Base-by-base conservation (phyloP, 2,329 filamentous ascomycete genomes). In the Calonectria hawksworthii region DNA sequence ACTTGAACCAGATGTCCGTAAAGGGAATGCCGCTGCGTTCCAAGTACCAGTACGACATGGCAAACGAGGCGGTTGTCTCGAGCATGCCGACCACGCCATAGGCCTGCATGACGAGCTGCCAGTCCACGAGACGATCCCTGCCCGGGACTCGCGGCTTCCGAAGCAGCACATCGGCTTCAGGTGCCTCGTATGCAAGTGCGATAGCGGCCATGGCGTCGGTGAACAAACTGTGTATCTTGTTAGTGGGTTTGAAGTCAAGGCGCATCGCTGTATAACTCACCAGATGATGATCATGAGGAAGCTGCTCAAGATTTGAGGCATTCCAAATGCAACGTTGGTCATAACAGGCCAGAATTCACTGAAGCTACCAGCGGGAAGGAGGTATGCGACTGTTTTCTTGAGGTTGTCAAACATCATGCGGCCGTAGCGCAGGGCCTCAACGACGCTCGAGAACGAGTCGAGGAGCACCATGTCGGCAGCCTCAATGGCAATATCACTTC, bases 381-480 rank as follows among this genome's bases (percentile, higher is more conserved):
- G 87, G 80, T 95, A 95, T n/a, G 92, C 90, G 75, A 95, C 83
- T 26, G 83, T 82, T 88, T 96, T 96, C 83, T 94, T 94, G 66
- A 96, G 85, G 79, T 96, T 96, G 83, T 95, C 93, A 84, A 94
- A 96, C n/a, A 95, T 93, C 8, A 94, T 90, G 18, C 94, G 90
- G 0, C 94, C 94, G 74, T 93, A 95, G 76, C 92, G 88, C 2
- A 96, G 91, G 0, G 94, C 94, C 80, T 94, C 90, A 7, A 95
- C 91, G 38, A 96, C 90, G 1, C 92, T 93, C 0, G 91, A 89
- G 80, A 96, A 96, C 0, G 91, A 92, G 68, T 95, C 94, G 8
- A 98, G 89, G 2, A 98, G 89, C 32, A 98, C 93, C 88, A 98
- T 97, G 70, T 94, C 93, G 0, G 95, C 94, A 0, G 94, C 94